These are phyloP conservation scores for Schwanniomyces etchellsii DNA, from an alignment of 1,139 yeast species.

Conservation along the genomic window DNA sequence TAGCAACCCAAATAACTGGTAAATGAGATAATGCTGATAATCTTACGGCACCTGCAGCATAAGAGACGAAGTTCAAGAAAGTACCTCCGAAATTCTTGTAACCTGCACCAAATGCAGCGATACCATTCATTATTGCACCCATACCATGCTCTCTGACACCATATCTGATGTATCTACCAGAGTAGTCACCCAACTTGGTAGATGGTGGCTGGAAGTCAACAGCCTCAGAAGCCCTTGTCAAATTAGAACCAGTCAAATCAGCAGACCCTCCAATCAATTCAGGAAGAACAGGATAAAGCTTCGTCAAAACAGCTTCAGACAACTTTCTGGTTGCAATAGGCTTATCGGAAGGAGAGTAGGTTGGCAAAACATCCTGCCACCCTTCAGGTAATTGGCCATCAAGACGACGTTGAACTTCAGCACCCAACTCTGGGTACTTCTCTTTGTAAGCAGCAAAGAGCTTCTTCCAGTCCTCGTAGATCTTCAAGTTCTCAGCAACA, in stretches of 20 bases:
- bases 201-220: constrained; percentile 92
- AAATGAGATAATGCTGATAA: constrained; percentile 90
- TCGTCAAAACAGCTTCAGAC: constrained; percentile 74
- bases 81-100: constrained; percentile 96
- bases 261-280: constrained; percentile 98
- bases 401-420: constrained; percentile 79
- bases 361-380: constrained; percentile 80
- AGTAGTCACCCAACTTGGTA: constrained; percentile 76
- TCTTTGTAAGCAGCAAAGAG: constrained; percentile 56
- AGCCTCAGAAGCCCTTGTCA: constrained; percentile 83
- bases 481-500: constrained; percentile 52
- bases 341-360: constrained; percentile 69
- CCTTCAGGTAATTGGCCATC: constrained; percentile 74
- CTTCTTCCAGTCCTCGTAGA: constrained; percentile 71
- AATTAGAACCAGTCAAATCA: constrained; percentile 95
- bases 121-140: constrained; percentile 99
- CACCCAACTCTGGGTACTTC: constrained; percentile 76
- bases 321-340: constrained; percentile 94
- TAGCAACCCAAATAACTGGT: constrained; percentile 95
- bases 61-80: constrained; percentile 95
- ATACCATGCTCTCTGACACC: constrained; percentile 99
- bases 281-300: constrained; percentile 64
- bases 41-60: constrained; percentile 97
- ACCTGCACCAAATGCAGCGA: constrained; percentile 91
- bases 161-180: constrained; percentile 94